Evolutionary conservation across 2,329 filamentous ascomycete species (phyloP), one percentile per base, ranked within the genome.

Genomic region (Polytolypa hystricis): DNA sequence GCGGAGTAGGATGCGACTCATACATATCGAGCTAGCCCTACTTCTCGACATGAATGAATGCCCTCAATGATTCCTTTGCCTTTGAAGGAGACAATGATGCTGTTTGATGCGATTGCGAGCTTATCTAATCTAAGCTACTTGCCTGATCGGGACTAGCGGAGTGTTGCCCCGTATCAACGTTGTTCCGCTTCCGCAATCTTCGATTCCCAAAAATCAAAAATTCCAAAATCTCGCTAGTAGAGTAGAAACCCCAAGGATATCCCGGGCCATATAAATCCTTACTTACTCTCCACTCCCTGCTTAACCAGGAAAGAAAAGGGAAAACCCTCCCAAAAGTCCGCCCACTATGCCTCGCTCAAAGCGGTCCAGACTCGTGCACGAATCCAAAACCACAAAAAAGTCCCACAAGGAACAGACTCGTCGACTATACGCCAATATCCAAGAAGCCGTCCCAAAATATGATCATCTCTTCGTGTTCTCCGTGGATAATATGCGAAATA

Each of bases 401-500:
- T 80, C 77, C 45, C 81, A 83, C 64, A 93, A 93, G 69, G 82
- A 95, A 62, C 68, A 78, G 42, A 87, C 87, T 62, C 76, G 87
- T 56, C 79, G 81, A 56, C 80, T 96, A 45, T 94, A 89, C 67
- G 71, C 81, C 62, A 85, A 84, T 61, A 81, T 98, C 47, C 85
- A 86, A 61, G 80, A 87, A 58, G 79, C 79, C 54, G 72, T 93
- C 42, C 81, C 86, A 56, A 69, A 84, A 55, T 94, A 89, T 71
- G 76, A 86, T 63, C 78, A 89, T 70, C 82, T 89, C 66, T 93
- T 93, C 65, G 84, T 95, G 57, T 93, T 98, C 61, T 74, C 75
- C 54, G 80, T 98, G 50, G 84, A 93, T 58, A 95, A 96, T 70
- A 94, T 94, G 85, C 85, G 91, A 60, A 98, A 98, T 69, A 93